These are phyloP conservation scores for Ceratocystis albifundus DNA, from an alignment of 2,329 filamentous ascomycete genomes.

Conservation along the genomic window DNA sequence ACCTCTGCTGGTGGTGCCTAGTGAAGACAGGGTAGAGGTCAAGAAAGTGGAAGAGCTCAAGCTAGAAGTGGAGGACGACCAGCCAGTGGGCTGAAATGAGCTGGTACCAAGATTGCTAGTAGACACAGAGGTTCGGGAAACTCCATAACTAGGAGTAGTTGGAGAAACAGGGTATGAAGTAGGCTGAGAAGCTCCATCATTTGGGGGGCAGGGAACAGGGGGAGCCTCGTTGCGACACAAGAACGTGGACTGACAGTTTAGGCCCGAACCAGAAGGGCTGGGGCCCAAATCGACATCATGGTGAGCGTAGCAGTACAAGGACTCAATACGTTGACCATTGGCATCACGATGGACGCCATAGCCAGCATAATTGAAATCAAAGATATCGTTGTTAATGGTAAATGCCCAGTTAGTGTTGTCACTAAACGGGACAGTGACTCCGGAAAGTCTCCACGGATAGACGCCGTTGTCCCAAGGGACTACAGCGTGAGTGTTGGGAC, in stretches of 20 bases:
- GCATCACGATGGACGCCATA: conserved; percentile 11
- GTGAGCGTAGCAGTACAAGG: conserved; percentile 15
- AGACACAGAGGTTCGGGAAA: background rate
- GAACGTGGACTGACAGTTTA: conserved; percentile 13
- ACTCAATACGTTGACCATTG: conserved; percentile 12
- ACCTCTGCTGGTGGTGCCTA: background rate
- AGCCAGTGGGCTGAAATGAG: background rate
- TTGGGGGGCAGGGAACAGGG: conserved; percentile 12
- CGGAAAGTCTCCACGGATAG: conserved; percentile 16
- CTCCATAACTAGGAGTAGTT: background rate
- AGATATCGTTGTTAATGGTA: conserved; percentile 15
- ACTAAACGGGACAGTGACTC: conserved; percentile 15
- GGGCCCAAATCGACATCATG: conserved; percentile 1
- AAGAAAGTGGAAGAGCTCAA: background rate
- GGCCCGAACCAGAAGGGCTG: background rate
- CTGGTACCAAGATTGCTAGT: background rate
- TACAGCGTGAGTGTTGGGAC: background rate
- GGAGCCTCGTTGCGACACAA: conserved; percentile 13
- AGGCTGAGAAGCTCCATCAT: background rate
- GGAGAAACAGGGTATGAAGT: conserved; percentile 10
- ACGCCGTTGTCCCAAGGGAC: conserved; percentile 1
- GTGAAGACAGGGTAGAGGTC: background rate
- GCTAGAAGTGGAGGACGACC: background rate
- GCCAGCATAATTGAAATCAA: conserved; percentile 16
- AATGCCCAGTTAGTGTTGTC: conserved; percentile 16